phyloP scores from a whole-genome alignment of 805 yeast genomes.

The Diddensiella transvaalensis region DNA sequence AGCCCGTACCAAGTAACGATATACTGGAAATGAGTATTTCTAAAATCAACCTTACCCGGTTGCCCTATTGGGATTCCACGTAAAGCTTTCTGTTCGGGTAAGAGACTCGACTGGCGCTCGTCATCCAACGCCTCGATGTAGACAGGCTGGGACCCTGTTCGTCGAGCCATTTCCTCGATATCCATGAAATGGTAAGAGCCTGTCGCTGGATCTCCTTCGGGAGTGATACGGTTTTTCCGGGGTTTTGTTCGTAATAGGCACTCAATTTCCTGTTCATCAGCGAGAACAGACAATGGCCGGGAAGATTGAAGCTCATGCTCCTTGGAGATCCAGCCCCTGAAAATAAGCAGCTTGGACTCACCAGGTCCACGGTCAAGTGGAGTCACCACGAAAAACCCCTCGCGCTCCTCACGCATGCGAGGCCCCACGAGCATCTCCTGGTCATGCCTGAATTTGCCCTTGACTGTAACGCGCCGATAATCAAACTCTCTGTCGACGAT shows the following conservation, averaged over 20 bases:
- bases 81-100: conserved; percentile 51
- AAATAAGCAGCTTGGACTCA: conserved; percentile 64
- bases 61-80: conserved; percentile 92
- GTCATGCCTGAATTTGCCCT: conserved; percentile 76
- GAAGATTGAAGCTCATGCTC: conserved; percentile 50
- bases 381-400: conserved; percentile 76
- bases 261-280: conserved; percentile 64
- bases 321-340: conserved; percentile 88
- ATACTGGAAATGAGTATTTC: conserved; percentile 89
- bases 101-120: conserved; percentile 28
- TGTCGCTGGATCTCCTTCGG: conserved; percentile 61
- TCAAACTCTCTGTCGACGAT: conserved; percentile 64
- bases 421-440: conserved; percentile 94
- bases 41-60: conserved; percentile 71
- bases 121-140: conserved; percentile 73
- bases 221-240: conserved; percentile 63
- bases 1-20: conserved; percentile 94
- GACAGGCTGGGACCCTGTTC: conserved; percentile 64
- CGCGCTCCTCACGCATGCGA: conserved; percentile 61
- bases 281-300: conserved; percentile 67
- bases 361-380: conserved; percentile 82
- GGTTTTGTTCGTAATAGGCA: conserved; percentile 72
- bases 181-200: conserved; percentile 78
- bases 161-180: conserved; percentile 71
- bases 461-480: conserved; percentile 70